These are phyloP conservation scores for Aspergillus saccharolyticus DNA, from an alignment of 495 filamentous ascomycete genomes.

Conservation along the genomic window DNA sequence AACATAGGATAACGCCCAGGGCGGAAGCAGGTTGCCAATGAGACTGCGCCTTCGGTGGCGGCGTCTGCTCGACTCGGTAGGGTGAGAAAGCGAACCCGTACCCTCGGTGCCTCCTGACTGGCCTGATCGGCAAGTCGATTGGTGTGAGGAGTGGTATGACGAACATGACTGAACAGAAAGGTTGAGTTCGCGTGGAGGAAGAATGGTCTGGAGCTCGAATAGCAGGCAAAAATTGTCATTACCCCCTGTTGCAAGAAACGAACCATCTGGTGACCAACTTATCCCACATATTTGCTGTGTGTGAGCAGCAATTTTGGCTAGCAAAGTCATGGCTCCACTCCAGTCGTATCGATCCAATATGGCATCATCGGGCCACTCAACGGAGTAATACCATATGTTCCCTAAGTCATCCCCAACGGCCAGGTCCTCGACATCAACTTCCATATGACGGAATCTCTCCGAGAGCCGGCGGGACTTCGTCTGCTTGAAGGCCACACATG, in stretches of 20 bases:
- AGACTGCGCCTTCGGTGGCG: conserved; percentile 22
- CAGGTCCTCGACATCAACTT: conserved; percentile 62
- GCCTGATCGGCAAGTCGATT: not conserved
- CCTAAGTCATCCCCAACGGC: conserved; percentile 87
- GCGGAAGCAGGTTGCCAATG: conserved; percentile 26
- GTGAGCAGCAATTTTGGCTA: conserved; percentile 75
- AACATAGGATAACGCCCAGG: conserved; percentile 23
- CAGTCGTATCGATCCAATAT: conserved; percentile 51
- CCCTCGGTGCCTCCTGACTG: conserved; percentile 11
- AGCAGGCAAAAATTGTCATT: conserved; percentile 89
- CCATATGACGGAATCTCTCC: conserved; percentile 27
- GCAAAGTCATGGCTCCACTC: conserved; percentile 70
- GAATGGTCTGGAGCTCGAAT: conserved; percentile 63
- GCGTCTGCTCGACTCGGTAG: conserved; percentile 14
- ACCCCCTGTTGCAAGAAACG: conserved; percentile 77
- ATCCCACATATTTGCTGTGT: conserved; percentile 89
- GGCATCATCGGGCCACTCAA: conserved; percentile 70
- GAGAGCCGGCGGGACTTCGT: conserved; percentile 40
- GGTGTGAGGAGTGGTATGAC: conserved; percentile 2
- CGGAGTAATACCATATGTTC: conserved; percentile 77
- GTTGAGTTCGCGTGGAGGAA: conserved; percentile 27
- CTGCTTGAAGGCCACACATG: conserved; percentile 69
- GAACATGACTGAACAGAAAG: conserved; percentile 2
- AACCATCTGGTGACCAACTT: conserved; percentile 75
- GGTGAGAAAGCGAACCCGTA: conserved; percentile 19